Evolutionary conservation across 1,284 basidiomycete genomes (phyloP).

Genomic region (Boletus subluridellus): DNA sequence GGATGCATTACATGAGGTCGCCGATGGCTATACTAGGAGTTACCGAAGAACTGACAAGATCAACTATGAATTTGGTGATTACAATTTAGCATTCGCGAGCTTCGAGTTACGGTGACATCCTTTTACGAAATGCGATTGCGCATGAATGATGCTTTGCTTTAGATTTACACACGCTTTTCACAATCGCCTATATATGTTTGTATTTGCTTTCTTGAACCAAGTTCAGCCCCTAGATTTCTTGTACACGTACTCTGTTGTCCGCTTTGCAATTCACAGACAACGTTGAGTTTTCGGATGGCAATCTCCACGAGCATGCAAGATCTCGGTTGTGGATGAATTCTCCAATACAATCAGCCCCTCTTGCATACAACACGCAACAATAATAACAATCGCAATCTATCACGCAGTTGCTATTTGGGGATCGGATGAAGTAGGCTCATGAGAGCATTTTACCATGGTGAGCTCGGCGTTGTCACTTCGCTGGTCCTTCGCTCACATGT

Average conservation of each 20-base stretch:
- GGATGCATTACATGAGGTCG: slow-evolving; percentile 13
- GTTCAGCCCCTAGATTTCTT: slow-evolving; percentile 9
- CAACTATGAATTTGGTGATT: slow-evolving; percentile 96
- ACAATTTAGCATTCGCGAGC: slow-evolving; percentile 90
- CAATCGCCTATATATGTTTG: slow-evolving; percentile 15
- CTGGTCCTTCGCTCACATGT: slow-evolving; percentile 19
- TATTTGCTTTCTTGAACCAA: slow-evolving; percentile 17
- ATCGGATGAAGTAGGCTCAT: slow-evolving; percentile 10
- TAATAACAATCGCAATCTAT: slow-evolving; percentile 18
- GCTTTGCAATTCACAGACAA: slow-evolving; percentile 21
- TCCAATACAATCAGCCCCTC: not conserved
- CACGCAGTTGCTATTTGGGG: slow-evolving; percentile 19
- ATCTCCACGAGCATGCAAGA: slow-evolving; percentile 3
- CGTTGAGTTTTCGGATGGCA: slow-evolving; percentile 12
- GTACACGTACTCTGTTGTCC: slow-evolving; percentile 20
- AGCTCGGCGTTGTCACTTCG: slow-evolving; percentile 15
- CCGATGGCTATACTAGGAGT: slow-evolving; percentile 10
- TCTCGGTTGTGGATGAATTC: slow-evolving; percentile 2
- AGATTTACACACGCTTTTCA: slow-evolving; percentile 20
- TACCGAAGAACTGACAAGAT: slow-evolving; percentile 92
- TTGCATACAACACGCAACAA: slow-evolving; percentile 3
- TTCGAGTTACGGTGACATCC: slow-evolving; percentile 57
- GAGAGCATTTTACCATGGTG: slow-evolving; percentile 19
- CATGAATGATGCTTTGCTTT: slow-evolving; percentile 20
- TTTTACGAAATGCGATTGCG: slow-evolving; percentile 11